Evolutionary conservation across 1,284 basidiomycete species (phyloP).

Genomic region (Amylostereum areolatum): DNA sequence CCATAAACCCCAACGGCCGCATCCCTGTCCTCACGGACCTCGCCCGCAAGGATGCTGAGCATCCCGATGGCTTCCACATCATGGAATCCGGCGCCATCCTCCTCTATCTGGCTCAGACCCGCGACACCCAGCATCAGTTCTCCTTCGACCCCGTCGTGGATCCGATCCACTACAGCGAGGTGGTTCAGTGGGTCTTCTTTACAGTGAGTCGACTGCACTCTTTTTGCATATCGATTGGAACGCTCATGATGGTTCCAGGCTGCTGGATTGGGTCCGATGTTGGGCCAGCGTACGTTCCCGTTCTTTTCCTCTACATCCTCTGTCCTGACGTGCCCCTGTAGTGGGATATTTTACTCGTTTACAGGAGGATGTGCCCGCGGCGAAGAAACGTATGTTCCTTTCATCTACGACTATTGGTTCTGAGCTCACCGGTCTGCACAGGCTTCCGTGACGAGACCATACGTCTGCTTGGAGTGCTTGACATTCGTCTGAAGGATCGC

Average conservation of each 20-base stretch:
- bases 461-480: background rate
- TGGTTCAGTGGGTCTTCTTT: background rate
- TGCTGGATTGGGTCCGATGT: background rate
- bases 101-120: constrained; percentile 58
- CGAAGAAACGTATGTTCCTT: too few relatives aligned
- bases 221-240: background rate
- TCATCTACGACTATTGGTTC: too few relatives aligned
- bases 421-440: too few relatives aligned
- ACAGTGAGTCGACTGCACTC: too few relatives aligned
- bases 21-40: constrained; percentile 56
- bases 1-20: constrained; percentile 62
- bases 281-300: background rate
- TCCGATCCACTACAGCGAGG: background rate
- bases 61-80: background rate
- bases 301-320: background rate
- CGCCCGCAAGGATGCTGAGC: too few relatives aligned
- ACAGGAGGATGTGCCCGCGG: too few relatives aligned
- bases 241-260: background rate
- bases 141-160: constrained; percentile 35
- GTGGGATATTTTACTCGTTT: too few relatives aligned
- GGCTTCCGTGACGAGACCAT: background rate
- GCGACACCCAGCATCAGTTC: constrained; percentile 53
- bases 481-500: background rate
- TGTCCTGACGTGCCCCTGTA: background rate
- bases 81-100: constrained; percentile 62